Conservation (phyloP, 805 yeast genomes). For the Diddensiella transvaalensis region DNA sequence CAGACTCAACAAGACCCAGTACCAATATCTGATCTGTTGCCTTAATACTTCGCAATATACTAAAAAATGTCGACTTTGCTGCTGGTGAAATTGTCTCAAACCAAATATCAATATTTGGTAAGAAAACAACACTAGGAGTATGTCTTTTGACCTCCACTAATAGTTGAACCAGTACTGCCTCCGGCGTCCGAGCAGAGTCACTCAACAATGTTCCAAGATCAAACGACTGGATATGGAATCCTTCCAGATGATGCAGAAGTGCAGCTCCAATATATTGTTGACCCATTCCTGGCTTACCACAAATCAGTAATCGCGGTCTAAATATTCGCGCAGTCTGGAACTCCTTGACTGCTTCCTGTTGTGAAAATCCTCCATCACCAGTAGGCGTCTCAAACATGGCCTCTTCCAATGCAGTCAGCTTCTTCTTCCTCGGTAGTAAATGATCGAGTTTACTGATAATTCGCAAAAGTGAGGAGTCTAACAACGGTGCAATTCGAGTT, state of each 20-base stretch:
- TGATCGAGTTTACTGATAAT: constrained; percentile 47
- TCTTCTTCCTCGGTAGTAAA: constrained; percentile 58
- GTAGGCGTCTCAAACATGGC: constrained; percentile 61
- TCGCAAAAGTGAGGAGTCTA: constrained; percentile 47
- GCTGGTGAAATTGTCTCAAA: constrained; percentile 59
- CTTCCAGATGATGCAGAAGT: constrained; percentile 75
- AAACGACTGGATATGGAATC: constrained; percentile 80
- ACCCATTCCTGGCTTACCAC: constrained; percentile 78
- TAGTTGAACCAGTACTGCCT: constrained; percentile 75
- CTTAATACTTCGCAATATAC: constrained; percentile 62
- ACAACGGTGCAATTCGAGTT: constrained; percentile 58
- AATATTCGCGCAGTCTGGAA: constrained; percentile 61
- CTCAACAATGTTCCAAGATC: constrained; percentile 75
- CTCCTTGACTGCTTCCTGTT: constrained; percentile 54
- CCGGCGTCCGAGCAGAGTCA: constrained; percentile 78
- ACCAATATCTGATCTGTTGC: constrained; percentile 72
- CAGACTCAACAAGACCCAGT: constrained; percentile 64
- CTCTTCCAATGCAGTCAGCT: constrained; percentile 60
- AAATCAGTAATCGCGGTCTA: constrained; percentile 73
- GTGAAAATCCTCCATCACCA: constrained; percentile 53
- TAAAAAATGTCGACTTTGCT: constrained; percentile 67
- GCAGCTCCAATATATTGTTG: constrained; percentile 85
- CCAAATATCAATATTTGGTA: constrained; percentile 84
- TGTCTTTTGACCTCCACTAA: constrained; percentile 86
- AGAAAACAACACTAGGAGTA: constrained; percentile 77